Evolutionary conservation across 2,329 filamentous ascomycete species (phyloP), one percentile per base, ranked within the genome.

Genomic region (Colletotrichum brevisporum): DNA sequence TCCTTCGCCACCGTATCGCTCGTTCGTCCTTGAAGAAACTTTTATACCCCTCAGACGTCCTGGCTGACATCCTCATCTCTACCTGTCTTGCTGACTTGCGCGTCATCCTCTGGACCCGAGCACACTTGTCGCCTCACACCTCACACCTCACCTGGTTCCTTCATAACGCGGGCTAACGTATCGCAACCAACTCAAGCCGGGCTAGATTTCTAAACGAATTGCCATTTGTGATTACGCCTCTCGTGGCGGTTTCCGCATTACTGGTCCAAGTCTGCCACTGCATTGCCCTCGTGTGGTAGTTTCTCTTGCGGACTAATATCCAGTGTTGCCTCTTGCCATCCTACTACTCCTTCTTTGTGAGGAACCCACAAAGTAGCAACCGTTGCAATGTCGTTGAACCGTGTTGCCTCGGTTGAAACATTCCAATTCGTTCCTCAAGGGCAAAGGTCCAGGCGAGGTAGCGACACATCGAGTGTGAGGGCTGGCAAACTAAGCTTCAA

Each of bases 401-500:
- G 86, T 24, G 82, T 88, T 36, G 80, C 80, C 21, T 87, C 85
- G 56, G 80, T 88, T 70, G 86, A 88, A 78, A 86, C 85, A 24
- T 85, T 88, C 71, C 77, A 84, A 63, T 79, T 79, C 66, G 65
- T 81, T 27, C 78, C 78, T n/a, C 71, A 74, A 41, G 82, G 83
- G 39, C 77, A 76, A 39, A 75, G 77, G 47, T 81, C 82, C 2
- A 77, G 83, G 55, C 80, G 84, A 50, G 80, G 78, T 52, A 83
- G 84, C 12, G 83, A 84, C 71, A 82, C 83, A 36, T 86, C 84
- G n/a, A 77, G 69, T 54, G 70, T 83, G 18, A 83, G 85, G 36
- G 81, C 84, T 12, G 81, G 83, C 56, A 85, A 84, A 67, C 78
- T 88, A 54, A 86, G 80, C 72, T 88, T 88, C 76, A 88, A 87